Base-by-base conservation (phyloP, 2,329 filamentous ascomycete species). In the Didymellaceae sp. region DNA sequence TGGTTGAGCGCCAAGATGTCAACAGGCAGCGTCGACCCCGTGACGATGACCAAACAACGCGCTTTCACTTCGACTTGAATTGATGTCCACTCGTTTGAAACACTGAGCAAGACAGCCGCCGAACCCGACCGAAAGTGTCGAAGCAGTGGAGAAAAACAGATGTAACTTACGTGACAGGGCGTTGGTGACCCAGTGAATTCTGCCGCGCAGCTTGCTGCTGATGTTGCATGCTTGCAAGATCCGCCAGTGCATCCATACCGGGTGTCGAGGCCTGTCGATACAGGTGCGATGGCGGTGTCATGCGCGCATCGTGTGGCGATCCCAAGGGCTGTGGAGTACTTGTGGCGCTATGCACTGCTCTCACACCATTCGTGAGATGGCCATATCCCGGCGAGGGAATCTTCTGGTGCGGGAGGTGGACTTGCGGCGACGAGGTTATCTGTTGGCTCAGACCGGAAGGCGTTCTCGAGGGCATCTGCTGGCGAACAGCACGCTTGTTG, bases 171-270 rank as follows among this genome's bases (percentile, higher is more conserved):
- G 67, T 72, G 28, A 73, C 67, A 13, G 75, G 70, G 17, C 71
- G 68, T 45, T 69, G 70, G 26, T 64, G 59, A 26, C 54, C 55
- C 17, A 66, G 63, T 5, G 67, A 63, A 44, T 61, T 75, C 34
- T 74, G 67, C 57, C 75, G 71, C 18, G 71, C 62, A 33, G 70
- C 59, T 61, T 76, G 76, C 57, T 78, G 77, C 26, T 70, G 71
- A 37, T 77, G 75, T 58, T 78, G 77, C 72, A 78, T 77, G 6
- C 74, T 74, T 37, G 77, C 76, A 47, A 78, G 68, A 66, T 80
- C 78, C 77, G 77, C 75, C 47, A 79, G 61, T 49, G 76, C 74
- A 47, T 80, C 77, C 75, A 80, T 78, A 35, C 75, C 72, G 22
- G 76, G 73, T 13, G 74, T 79, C 18, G 77, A 79, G 1, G 72